Evolutionary conservation across 2,329 filamentous ascomycete species (phyloP), one percentile per base, ranked within the genome.

Genomic region (Pezicula radicicola): DNA sequence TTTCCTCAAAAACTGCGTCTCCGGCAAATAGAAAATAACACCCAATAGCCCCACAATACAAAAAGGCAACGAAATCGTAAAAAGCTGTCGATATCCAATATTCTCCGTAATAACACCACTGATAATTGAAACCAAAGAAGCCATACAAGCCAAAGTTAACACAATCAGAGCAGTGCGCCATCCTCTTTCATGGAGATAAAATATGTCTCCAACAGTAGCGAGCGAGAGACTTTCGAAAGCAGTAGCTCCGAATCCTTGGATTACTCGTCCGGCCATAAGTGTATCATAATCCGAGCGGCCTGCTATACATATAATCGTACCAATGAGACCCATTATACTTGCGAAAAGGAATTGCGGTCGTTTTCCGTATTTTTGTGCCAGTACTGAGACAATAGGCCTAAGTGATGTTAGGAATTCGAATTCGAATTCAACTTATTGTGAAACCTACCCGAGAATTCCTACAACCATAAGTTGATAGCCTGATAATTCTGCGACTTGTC

Each of bases 311-410:
- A 30, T 30, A 9, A 30, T 30, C 7, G 28, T 30, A 2, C 65
- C 66, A 10, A 60, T 55, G 27, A 67, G 15, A 16, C 42, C 42
- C 10, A 45, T 25, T 45, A 28, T 30, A 45, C 62, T 63, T 2
- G 63, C 62, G 49, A 67, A 58, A n/a, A 70, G 60, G 52, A 69
- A 67, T 36, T 69, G 60, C 0, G 68, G 68, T 1, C 67, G 60
- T 39, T 66, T 66, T 10, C 68, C 67, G 55, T 65, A 70, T 41
- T 67, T 69, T 35, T 65, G 64, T 30, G 67, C 59, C 49, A 69
- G 56, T 2, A 68, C 63, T 8, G 65, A 69, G 8, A 69, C 66
- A 6, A 68, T 27, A 8, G 57, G 60, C 53, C 10, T 21, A 21
- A 3, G 21, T 21, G 21, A 21, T 21, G 21, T 21, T 5, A 21